Evolutionary conservation across 208 protist species (phyloP).

Genomic region (Acanthamoeba rhysodes): DNA sequence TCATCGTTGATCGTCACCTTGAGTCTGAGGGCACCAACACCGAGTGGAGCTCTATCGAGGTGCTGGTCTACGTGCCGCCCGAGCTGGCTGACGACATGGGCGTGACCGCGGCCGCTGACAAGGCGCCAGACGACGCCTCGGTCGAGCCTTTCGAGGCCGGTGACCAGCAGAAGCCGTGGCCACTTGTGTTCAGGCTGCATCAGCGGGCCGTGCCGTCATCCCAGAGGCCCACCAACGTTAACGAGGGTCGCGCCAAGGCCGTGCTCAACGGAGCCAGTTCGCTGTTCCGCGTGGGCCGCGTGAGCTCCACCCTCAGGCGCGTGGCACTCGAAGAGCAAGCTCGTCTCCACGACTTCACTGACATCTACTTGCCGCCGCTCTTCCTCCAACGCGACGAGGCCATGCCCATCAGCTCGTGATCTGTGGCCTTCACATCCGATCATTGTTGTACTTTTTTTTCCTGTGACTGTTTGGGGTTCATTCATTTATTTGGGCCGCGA

Average conservation of each 20-base stretch:
- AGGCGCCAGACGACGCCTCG: not conserved
- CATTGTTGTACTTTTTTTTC: too few relatives aligned
- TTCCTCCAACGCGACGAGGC: not conserved
- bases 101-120: not conserved
- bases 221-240: not conserved
- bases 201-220: conserved; percentile 18
- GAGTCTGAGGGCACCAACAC: not conserved
- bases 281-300: conserved; percentile 15
- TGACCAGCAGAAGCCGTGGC: not conserved
- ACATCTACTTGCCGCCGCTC: conserved; percentile 3
- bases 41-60: conserved; percentile 55
- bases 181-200: conserved; percentile 33
- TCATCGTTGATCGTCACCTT: not conserved
- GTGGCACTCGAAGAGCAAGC: not conserved
- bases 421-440: too few relatives aligned
- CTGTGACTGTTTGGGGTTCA: too few relatives aligned
- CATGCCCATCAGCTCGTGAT: too few relatives aligned
- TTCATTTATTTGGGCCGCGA: not conserved
- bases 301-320: not conserved
- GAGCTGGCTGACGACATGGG: not conserved
- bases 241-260: not conserved
- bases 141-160: not conserved
- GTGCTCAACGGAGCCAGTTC: not conserved
- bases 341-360: not conserved
- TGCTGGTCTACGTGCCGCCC: conserved; percentile 30